Conservation (phyloP, 2,329 filamentous ascomycete species). For the Karstenula rhodostoma region DNA sequence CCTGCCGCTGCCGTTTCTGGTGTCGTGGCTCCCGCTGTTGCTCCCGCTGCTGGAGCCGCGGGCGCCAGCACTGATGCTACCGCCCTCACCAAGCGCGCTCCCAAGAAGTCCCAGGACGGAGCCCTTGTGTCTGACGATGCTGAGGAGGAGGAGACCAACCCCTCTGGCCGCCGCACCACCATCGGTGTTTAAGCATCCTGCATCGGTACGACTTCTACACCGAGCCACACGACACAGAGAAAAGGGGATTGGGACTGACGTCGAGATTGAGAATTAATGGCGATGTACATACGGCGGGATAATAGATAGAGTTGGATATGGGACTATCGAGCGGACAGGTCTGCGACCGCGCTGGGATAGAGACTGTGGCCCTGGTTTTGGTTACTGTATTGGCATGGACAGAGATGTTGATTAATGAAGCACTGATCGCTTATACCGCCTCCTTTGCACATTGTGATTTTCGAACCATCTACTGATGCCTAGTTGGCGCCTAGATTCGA, state of each 20-base stretch:
- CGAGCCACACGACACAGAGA: not conserved
- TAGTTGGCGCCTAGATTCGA: slow-evolving; percentile 11
- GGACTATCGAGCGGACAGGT: slow-evolving; percentile 4
- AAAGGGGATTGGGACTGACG: not conserved
- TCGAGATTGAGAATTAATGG: not conserved
- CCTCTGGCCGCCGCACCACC: slow-evolving; percentile 21
- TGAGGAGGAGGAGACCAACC: slow-evolving; percentile 46
- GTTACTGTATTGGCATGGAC: slow-evolving; percentile 7
- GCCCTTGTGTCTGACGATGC: slow-evolving; percentile 41
- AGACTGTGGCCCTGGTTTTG: not conserved
- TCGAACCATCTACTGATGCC: not conserved
- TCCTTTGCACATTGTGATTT: not conserved
- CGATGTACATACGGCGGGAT: slow-evolving; percentile 6
- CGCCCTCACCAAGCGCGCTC: slow-evolving; percentile 28
- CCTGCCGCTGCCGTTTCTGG: slow-evolving; percentile 10
- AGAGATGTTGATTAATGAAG: slow-evolving; percentile 10
- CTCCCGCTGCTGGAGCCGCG: not conserved
- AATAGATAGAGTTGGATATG: not conserved
- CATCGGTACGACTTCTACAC: not conserved
- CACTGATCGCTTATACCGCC: slow-evolving; percentile 10
- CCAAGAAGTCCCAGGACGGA: slow-evolving; percentile 24
- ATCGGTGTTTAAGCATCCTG: slow-evolving; percentile 15
- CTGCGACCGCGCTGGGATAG: slow-evolving; percentile 14
- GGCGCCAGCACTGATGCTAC: slow-evolving; percentile 12
- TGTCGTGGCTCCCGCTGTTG: slow-evolving; percentile 8